phyloP scores from a whole-genome alignment of 345 rosid species.

The Noccaea bulbosa region DNA sequence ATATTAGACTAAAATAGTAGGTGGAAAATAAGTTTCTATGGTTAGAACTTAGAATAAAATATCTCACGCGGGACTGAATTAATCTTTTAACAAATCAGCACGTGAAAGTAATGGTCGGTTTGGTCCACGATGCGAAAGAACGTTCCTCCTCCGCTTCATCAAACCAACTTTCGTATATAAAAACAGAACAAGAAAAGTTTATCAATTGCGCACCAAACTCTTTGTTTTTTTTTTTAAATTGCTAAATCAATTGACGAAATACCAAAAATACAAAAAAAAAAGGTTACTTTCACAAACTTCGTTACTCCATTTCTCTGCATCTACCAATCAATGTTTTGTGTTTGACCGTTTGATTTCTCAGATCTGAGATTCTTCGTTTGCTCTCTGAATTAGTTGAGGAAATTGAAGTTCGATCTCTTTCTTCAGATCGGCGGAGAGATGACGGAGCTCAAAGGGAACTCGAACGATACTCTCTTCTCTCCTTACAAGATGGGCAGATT shows the following conservation, averaged over 20 bases:
- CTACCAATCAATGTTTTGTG: slow-evolving; percentile 14
- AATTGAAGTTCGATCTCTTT: background rate
- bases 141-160: background rate
- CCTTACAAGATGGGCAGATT: slow-evolving; percentile 81
- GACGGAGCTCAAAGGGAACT: slow-evolving; percentile 20
- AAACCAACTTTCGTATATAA: background rate
- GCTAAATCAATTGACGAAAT: no score
- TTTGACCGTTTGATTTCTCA: slow-evolving; percentile 31
- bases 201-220: no score
- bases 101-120: slow-evolving; percentile 8
- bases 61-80: background rate
- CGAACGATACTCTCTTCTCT: slow-evolving; percentile 49
- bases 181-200: background rate
- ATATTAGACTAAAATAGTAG: no score
- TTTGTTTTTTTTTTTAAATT: no score
- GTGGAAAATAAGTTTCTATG: no score
- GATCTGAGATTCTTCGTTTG: slow-evolving; percentile 4
- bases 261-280: no score
- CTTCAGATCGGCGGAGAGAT: slow-evolving; percentile 5
- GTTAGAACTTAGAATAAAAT: background rate
- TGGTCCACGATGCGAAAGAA: slow-evolving; percentile 4
- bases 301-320: background rate
- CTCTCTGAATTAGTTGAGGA: background rate
- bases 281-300: slow-evolving; percentile 2
- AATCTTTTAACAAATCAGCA: background rate